Conservation (phyloP, 306 rosid species). For the Amphicarpaea edgeworthii region DNA sequence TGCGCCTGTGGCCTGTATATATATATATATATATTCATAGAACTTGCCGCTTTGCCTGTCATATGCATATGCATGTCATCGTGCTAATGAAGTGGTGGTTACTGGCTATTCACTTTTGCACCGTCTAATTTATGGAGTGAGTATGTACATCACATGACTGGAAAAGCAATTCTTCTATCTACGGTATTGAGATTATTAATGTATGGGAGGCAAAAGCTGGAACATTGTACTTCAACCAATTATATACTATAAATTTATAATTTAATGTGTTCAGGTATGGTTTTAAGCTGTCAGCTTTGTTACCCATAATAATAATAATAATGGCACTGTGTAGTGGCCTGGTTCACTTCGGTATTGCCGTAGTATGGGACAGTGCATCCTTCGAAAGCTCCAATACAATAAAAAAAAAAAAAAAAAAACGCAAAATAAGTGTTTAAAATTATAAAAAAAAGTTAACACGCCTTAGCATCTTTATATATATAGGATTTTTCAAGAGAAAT, state of each 20-base stretch:
- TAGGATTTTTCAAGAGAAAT: no score
- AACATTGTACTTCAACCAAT: conserved; percentile 22
- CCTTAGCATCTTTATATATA: no score
- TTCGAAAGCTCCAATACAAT: no score
- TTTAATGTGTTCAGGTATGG: conserved; percentile 14
- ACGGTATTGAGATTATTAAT: conserved; percentile 7
- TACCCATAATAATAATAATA: not conserved
- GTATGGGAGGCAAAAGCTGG: conserved; percentile 17
- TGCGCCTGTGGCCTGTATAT: conserved; percentile 28
- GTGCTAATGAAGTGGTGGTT: conserved; percentile 21
- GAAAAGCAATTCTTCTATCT: conserved; percentile 13
- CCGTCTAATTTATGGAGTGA: conserved; percentile 7
- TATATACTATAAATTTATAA: not conserved
- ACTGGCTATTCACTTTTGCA: conserved; percentile 20
- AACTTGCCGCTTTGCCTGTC: not conserved
- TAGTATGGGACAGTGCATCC: not conserved
- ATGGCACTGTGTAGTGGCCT: not conserved
- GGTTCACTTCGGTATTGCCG: not conserved
- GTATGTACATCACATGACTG: conserved; percentile 6
- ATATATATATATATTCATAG: not conserved
- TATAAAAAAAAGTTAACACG: no score
- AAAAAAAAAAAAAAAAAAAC: no score
- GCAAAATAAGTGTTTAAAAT: no score
- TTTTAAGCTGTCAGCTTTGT: conserved; percentile 9
- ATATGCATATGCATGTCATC: conserved; percentile 25